These are phyloP conservation scores for Termitomyces sp. DNA, from an alignment of 768 basidiomycete species.

Conservation along the genomic window DNA sequence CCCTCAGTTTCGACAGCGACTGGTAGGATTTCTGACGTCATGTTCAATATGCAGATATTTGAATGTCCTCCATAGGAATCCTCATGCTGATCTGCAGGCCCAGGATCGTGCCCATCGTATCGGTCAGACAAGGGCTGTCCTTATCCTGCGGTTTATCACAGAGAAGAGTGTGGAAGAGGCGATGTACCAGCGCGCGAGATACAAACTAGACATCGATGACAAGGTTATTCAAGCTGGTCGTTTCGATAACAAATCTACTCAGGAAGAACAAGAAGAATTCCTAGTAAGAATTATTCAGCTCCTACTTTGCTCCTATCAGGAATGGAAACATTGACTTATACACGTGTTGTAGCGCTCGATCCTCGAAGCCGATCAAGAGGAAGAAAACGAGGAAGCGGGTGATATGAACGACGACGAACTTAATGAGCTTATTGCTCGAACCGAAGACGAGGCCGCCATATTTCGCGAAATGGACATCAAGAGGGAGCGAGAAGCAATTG, in stretches of 20 bases:
- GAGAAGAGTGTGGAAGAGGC: slow-evolving; percentile 98
- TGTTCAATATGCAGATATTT: background rate
- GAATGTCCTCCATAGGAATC: slow-evolving; percentile 57
- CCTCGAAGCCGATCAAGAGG: slow-evolving; percentile 84
- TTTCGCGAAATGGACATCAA: slow-evolving; percentile 83
- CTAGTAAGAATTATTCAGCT: slow-evolving; percentile 47
- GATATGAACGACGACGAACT: slow-evolving; percentile 95
- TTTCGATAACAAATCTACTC: slow-evolving; percentile 97
- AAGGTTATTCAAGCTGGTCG: slow-evolving; percentile 99
- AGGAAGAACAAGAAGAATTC: slow-evolving; percentile 96
- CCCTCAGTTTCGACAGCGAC: slow-evolving; percentile 68
- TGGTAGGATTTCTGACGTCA: slow-evolving; percentile 32
- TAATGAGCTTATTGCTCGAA: slow-evolving; percentile 86
- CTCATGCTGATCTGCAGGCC: slow-evolving; percentile 97
- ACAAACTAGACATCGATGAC: slow-evolving; percentile 97
- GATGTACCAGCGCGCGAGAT: slow-evolving; percentile 91
- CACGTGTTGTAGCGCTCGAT: slow-evolving; percentile 64
- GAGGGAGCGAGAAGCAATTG: slow-evolving; percentile 61
- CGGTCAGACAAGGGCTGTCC: slow-evolving; percentile 96
- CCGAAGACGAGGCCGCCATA: slow-evolving; percentile 66
- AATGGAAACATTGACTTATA: background rate
- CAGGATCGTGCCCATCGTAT: slow-evolving; percentile 99
- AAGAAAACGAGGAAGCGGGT: slow-evolving; percentile 84
- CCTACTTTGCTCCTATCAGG: background rate
- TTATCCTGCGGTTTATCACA: slow-evolving; percentile 94